These are phyloP conservation scores for Tylopilus plumbeoviolaceoides DNA, from an alignment of 768 basidiomycete genomes.

Conservation along the genomic window DNA sequence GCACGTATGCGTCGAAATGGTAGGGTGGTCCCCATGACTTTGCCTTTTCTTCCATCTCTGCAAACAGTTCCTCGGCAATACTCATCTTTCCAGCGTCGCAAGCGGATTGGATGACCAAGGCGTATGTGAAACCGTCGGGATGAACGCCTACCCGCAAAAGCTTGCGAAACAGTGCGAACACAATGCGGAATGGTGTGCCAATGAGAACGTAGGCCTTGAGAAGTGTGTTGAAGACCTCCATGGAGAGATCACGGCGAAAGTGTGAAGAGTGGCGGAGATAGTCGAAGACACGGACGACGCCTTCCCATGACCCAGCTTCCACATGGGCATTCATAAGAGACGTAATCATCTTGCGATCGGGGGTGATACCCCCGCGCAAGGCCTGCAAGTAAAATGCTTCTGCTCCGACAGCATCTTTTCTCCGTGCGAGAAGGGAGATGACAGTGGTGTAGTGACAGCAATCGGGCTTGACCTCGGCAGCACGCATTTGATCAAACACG, in stretches of 20 bases:
- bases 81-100: slow-evolving; percentile 67
- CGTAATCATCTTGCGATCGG: slow-evolving; percentile 62
- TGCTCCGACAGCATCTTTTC: slow-evolving; percentile 59
- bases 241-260: slow-evolving; percentile 41
- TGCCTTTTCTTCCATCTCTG: slow-evolving; percentile 56
- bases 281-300: slow-evolving; percentile 68
- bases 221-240: slow-evolving; percentile 71
- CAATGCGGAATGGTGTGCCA: slow-evolving; percentile 68
- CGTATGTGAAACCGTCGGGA: slow-evolving; percentile 64
- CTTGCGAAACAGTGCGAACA: slow-evolving; percentile 57
- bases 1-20: slow-evolving; percentile 51
- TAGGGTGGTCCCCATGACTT: slow-evolving; percentile 34
- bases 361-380: slow-evolving; percentile 53
- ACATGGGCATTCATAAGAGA: slow-evolving; percentile 82
- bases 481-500: slow-evolving; percentile 61
- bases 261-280: slow-evolving; percentile 41
- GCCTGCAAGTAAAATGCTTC: slow-evolving; percentile 66
- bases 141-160: slow-evolving; percentile 46
- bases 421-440: slow-evolving; percentile 59
- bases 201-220: slow-evolving; percentile 81
- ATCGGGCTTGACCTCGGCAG: slow-evolving; percentile 43
- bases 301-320: slow-evolving; percentile 73
- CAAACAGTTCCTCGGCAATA: slow-evolving; percentile 61
- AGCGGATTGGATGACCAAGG: slow-evolving; percentile 75
- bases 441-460: slow-evolving; percentile 59